These are phyloP conservation scores for Blastocystis hominis DNA, from an alignment of 352 stramenopile species.

Conservation along the genomic window DNA sequence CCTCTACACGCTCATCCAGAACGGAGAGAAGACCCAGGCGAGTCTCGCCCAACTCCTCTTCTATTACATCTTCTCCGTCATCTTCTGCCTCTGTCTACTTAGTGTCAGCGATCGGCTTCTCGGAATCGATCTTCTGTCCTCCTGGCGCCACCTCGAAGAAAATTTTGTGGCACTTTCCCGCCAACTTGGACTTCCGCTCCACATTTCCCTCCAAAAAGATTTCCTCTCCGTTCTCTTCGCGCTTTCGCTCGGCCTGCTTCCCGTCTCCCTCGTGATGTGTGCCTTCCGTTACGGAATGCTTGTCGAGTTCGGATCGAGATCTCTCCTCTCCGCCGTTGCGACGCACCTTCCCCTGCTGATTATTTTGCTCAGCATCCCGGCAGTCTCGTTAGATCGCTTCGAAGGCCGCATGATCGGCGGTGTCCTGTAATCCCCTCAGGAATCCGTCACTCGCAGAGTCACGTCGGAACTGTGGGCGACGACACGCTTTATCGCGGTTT, in stretches of 20 bases:
- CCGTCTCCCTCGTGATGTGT: background rate
- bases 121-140: background rate
- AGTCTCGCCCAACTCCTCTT: background rate
- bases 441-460: background rate
- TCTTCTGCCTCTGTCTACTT: constrained; percentile 28
- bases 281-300: constrained; percentile 8
- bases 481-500: background rate
- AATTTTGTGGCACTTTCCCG: background rate
- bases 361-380: background rate
- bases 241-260: background rate
- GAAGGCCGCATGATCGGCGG: background rate
- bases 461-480: background rate
- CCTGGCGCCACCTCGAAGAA: background rate
- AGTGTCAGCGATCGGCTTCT: background rate
- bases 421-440: background rate
- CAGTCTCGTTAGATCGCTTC: background rate
- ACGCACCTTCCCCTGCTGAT: constrained; percentile 28
- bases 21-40: background rate
- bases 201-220: background rate
- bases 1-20: background rate
- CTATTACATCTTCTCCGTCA: constrained; percentile 17
- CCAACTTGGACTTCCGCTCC: background rate
- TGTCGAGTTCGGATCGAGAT: background rate
- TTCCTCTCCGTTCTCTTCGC: background rate
- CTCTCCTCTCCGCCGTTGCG: background rate